These are phyloP conservation scores for Clathrus columnatus DNA, from an alignment of 768 basidiomycete genomes.

Conservation along the genomic window DNA sequence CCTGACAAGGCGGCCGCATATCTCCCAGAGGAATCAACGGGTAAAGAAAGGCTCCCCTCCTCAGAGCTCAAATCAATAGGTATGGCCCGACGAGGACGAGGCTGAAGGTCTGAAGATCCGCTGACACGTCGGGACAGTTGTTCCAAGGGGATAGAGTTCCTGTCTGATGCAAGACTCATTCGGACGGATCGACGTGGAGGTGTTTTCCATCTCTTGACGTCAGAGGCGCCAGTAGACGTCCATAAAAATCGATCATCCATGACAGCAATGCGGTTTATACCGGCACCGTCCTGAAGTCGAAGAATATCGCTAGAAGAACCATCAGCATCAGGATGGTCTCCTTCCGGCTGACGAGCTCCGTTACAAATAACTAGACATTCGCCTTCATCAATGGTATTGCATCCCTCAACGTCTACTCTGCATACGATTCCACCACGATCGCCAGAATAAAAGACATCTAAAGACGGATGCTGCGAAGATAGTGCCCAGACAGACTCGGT, in stretches of 20 bases:
- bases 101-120: conserved; percentile 1
- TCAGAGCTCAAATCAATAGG: background rate
- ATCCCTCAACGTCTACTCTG: conserved; percentile 83
- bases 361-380: conserved; percentile 76
- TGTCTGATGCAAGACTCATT: background rate
- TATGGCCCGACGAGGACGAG: background rate
- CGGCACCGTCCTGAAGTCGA: conserved; percentile 39
- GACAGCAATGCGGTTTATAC: conserved; percentile 74
- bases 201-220: conserved; percentile 73
- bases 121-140: background rate
- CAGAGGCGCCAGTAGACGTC: conserved; percentile 82
- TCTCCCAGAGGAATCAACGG: background rate
- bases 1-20: background rate
- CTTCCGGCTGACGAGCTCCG: conserved; percentile 19
- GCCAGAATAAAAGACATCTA: conserved; percentile 89
- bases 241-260: conserved; percentile 82
- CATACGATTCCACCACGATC: conserved; percentile 87
- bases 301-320: conserved; percentile 5
- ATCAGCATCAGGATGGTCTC: conserved; percentile 18
- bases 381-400: conserved; percentile 74
- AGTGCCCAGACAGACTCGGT: conserved; percentile 93
- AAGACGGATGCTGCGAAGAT: conserved; percentile 75
- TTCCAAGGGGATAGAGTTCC: background rate
- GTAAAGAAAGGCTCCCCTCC: background rate
- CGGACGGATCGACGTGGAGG: conserved; percentile 40